Conservation (phyloP, 139 green algal species). For the Eudorina sp. region DNA sequence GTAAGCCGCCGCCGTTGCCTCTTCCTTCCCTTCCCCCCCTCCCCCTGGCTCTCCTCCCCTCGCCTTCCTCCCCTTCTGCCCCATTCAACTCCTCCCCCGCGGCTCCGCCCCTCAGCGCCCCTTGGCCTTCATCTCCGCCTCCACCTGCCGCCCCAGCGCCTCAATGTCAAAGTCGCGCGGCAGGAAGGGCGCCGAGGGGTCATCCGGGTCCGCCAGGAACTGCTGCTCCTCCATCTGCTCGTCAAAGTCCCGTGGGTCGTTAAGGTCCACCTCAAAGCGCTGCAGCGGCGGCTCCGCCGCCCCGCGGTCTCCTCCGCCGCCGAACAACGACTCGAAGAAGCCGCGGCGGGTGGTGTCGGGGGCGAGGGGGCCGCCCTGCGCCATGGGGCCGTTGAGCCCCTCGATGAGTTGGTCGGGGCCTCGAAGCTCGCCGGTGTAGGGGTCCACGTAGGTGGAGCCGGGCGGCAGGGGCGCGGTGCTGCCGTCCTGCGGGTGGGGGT, state of each 20-base stretch:
- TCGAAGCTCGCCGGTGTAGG: conserved; percentile 6
- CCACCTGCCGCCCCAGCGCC: conserved; percentile 38
- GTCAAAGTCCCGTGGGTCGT: conserved; percentile 49
- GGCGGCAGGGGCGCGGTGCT: conserved; percentile 48
- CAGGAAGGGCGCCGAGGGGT: conserved; percentile 53
- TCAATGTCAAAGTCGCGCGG: conserved; percentile 51
- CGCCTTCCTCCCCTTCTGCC: neutral
- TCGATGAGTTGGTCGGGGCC: conserved; percentile 47
- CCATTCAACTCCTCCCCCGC: neutral
- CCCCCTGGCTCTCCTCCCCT: neutral
- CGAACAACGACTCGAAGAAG: conserved; percentile 17
- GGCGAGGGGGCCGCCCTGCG: too few species aligned
- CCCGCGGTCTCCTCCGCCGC: neutral
- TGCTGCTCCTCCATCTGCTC: conserved; percentile 61
- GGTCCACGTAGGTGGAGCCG: conserved; percentile 37
- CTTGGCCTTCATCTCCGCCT: neutral
- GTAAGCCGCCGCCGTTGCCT: too few species aligned
- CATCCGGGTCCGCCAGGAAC: conserved; percentile 59
- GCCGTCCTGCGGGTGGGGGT: conserved; percentile 25
- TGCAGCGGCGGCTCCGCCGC: neutral
- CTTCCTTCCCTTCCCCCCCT: neutral
- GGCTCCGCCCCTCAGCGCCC: neutral
- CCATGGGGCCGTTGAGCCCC: neutral
- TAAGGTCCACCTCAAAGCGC: conserved; percentile 50
- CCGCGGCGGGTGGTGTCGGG: neutral